Base-by-base conservation (phyloP, 345 rosid species). In the Draba incana region DNA sequence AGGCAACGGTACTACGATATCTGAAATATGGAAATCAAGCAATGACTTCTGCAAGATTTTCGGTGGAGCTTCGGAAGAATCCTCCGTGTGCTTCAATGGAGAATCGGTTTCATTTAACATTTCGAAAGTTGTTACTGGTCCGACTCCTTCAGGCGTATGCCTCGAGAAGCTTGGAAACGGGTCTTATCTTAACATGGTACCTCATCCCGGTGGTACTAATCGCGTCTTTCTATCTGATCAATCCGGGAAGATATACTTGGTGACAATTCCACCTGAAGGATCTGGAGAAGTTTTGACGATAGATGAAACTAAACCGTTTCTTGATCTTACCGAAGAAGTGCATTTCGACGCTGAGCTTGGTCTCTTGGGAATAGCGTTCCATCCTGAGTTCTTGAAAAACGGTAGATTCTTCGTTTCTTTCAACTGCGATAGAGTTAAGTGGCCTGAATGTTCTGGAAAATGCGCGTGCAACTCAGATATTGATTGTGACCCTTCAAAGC, bases 381-480 rank as follows among this genome's bases (percentile, higher is more conserved):
- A 91, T 75, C 88, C 90, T 0, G 69, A 91, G 24, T 87, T 86
- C 76, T 75, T 69, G 13, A 70, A 79, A 35, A 88, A 88, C 65
- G 96, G 90, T 24, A 80, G 92, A 63, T 84, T 88, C 78, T 92
- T 88, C 25, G 87, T 79, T 48, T 92, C 96, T 10, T 89, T 89
- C 73, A 89, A 88, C 78, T 84, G 96, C 39, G 92, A 88, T 55
- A 87, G 75, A 78, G 79, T 62, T 43, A 84, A 78, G 61, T 84
- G 85, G 81, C 80, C 86, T 0, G 85, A 84, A 57, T 85, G 98
- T 80, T 33, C 88, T 0, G 94, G 94, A 23, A 83, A 84, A 80
- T 92, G 96, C 65, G 80, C 96, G 0, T 87, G 98, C 66, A 92
- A 92, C 77, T 84, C 92, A 3, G 85, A 85, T 58, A 79, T 85